phyloP scores from a whole-genome alignment of 768 basidiomycete species.

The Favolaschia claudopus region DNA sequence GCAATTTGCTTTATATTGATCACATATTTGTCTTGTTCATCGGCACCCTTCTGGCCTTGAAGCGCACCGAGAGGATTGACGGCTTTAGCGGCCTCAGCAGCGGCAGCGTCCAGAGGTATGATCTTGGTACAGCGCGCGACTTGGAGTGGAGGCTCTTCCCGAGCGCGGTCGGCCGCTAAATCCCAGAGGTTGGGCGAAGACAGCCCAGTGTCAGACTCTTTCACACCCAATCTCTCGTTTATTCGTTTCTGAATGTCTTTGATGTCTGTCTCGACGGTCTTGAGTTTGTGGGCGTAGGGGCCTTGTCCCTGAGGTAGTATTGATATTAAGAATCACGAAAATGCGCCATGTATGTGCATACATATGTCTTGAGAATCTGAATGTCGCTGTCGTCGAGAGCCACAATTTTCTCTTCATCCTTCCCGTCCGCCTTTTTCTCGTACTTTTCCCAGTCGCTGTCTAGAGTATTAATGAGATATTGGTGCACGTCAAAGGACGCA shows the following conservation, averaged over 20 bases:
- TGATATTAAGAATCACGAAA: not conserved
- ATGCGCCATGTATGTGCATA: constrained; percentile 48
- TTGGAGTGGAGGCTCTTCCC: constrained; percentile 93
- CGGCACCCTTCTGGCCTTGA: constrained; percentile 94
- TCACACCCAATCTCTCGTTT: constrained; percentile 97
- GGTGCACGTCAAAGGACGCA: constrained; percentile 52
- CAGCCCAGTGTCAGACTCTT: constrained; percentile 98
- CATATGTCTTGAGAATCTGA: constrained; percentile 98
- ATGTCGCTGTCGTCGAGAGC: constrained; percentile 98
- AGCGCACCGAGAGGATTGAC: constrained; percentile 79
- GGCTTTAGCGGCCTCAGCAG: constrained; percentile 79
- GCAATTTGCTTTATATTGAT: constrained; percentile 99
- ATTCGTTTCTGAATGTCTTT: constrained; percentile 97
- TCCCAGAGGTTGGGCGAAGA: constrained; percentile 99
- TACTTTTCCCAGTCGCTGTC: constrained; percentile 98
- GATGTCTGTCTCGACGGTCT: constrained; percentile 90
- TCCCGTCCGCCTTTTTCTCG: constrained; percentile 86
- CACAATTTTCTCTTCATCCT: constrained; percentile 93
- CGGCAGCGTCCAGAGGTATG: constrained; percentile 80
- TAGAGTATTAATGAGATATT: constrained; percentile 22
- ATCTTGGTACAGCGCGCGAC: constrained; percentile 99
- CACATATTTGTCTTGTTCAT: constrained; percentile 99
- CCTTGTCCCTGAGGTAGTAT: constrained; percentile 84
- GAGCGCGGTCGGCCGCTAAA: constrained; percentile 87
- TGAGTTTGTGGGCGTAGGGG: constrained; percentile 89